These are phyloP conservation scores for Elsinoe ampelina DNA, from an alignment of 2,329 filamentous ascomycete species.

Conservation along the genomic window DNA sequence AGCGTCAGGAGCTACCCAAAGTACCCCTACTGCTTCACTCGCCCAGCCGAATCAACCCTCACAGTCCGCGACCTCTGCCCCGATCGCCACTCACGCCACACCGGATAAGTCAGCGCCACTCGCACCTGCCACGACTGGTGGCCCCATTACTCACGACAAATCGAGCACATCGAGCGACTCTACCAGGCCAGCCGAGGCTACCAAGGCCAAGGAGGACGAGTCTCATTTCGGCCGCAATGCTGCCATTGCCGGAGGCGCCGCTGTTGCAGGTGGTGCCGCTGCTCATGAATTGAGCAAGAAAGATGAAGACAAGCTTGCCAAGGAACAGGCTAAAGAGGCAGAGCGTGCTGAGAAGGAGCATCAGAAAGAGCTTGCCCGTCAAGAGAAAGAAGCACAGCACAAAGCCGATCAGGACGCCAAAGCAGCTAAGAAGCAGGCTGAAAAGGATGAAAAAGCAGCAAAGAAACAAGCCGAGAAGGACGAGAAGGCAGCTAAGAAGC, in stretches of 20 bases:
- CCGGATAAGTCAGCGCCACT: not conserved
- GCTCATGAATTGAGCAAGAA: constrained; percentile 16
- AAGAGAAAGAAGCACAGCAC: constrained; percentile 23
- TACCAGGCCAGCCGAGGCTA: not conserved
- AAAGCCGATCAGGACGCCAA: constrained; percentile 21
- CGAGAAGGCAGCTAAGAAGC: constrained; percentile 15
- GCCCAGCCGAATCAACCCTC: not conserved
- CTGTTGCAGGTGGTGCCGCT: constrained; percentile 19
- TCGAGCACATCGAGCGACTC: not conserved
- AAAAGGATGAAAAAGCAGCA: constrained; percentile 25
- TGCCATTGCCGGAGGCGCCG: constrained; percentile 22
- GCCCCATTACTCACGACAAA: not conserved
- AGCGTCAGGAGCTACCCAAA: not conserved
- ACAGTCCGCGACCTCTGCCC: not conserved
- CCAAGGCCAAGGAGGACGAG: constrained; percentile 10
- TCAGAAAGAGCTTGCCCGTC: constrained; percentile 19
- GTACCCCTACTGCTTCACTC: not conserved
- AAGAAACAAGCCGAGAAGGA: constrained; percentile 15
- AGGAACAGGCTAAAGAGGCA: constrained; percentile 18
- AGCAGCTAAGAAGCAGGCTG: constrained; percentile 17
- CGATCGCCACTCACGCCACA: not conserved
- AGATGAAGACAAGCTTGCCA: constrained; percentile 25
- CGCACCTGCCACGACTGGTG: not conserved
- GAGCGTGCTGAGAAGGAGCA: constrained; percentile 23
- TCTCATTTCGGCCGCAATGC: constrained; percentile 23